phyloP scores from a whole-genome alignment of 2,329 filamentous ascomycete genomes.

The Xylariaceae sp. region DNA sequence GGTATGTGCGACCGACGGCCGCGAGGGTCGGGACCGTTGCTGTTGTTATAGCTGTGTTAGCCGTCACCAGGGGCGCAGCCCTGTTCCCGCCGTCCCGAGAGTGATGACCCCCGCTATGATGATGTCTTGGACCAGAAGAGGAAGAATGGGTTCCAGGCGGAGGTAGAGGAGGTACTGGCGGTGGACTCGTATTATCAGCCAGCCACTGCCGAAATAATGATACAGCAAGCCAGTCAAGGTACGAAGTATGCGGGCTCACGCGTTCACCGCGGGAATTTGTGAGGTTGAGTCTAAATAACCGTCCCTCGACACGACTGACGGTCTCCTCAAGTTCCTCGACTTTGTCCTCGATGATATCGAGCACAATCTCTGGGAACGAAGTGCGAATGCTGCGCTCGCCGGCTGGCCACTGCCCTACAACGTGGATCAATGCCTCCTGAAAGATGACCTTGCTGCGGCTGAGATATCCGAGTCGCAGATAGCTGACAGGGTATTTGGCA shows the following conservation, averaged over 20 bases:
- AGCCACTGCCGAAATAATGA: conserved; percentile 92
- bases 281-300: conserved; percentile 81
- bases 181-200: conserved; percentile 84
- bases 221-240: conserved; percentile 88
- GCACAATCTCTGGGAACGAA: conserved; percentile 74
- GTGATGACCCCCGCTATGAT: conserved; percentile 6
- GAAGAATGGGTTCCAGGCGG: conserved; percentile 19
- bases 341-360: conserved; percentile 94
- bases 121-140: conserved; percentile 27
- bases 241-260: conserved; percentile 78
- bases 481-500: conserved; percentile 92
- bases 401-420: conserved; percentile 91
- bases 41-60: conserved; percentile 39
- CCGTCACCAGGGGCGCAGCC: conserved; percentile 6
- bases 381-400: conserved; percentile 79
- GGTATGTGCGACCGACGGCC: conserved; percentile 75
- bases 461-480: conserved; percentile 87
- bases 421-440: conserved; percentile 87
- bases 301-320: conserved; percentile 79
- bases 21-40: conserved; percentile 58
- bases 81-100: conserved; percentile 26
- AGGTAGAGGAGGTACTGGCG: conserved; percentile 58
- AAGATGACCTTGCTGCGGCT: conserved; percentile 84
- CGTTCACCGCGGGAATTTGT: conserved; percentile 82
- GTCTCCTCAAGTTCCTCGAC: conserved; percentile 88